Evolutionary conservation across 148 eudicot genomes (phyloP), one percentile per base, ranked within the genome.

Genomic region (Suaeda aralocaspica): DNA sequence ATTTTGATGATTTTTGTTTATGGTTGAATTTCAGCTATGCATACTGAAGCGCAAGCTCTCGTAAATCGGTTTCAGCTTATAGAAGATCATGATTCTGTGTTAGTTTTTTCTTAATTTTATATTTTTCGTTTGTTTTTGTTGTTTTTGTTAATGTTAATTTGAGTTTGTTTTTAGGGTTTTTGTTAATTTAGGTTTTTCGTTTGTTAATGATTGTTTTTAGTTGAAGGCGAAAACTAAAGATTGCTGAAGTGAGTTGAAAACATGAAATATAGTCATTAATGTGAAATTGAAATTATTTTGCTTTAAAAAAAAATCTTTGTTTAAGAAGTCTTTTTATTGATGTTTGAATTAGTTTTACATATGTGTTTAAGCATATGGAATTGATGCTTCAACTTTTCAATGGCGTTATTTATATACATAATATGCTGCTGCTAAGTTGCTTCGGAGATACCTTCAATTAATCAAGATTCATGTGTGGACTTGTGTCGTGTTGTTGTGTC

Each of bases 41-140:
- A 81, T 65, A 76, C 87, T 29, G 92, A 87, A 78, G 89, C 92
- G 30, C 70, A 71, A 15, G 85, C 87, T 55, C 62, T 87, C 41
- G 89, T 87, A 4, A 76, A 73, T 51, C 71, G 79, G 78, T 87
- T 87, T 68, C 69, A 85, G 71, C 89, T 87, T 28, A 61, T 56
- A 4, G 80, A 79, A 65, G 87, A 69, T 63, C 82, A 49, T 30
- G 84, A 81, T 70, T 82, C 89, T 60, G 63, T 74, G 92, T 87
- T 18, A 77, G 85, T 72, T 79, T 74, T 67, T 28, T 29, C 21
- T 24, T 2, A 11, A 12, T 67, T 71, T 41, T 44, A 52, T 30
- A 7, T 53, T 57, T 29, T 4, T 41, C 41, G 9, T 24, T 31
- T 15, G 0, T 39, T n/a, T 31, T 36, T 13, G n/a, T 45, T 33